Evolutionary conservation across 2,329 filamentous ascomycete species (phyloP), one percentile per base, ranked within the genome.

Genomic region (Tolypocladium ovalisporum): DNA sequence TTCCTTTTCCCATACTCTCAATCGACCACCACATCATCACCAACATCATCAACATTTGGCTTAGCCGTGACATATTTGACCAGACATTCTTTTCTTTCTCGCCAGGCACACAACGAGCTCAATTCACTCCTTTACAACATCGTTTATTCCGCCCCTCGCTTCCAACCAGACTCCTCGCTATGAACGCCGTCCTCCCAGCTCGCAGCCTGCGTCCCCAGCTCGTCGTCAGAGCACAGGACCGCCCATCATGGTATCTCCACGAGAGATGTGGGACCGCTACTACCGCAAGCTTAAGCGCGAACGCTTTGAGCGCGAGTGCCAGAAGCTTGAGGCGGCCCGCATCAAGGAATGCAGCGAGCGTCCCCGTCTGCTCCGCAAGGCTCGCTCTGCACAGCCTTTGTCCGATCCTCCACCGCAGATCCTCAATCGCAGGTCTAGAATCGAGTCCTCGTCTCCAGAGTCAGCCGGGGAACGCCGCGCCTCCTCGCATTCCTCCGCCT

Each of bases 381-480:
- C 10, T 47, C 27, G 17, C 4, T 15, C 47, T 4, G 29, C 29
- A 17, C 19, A 35, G 5, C 47, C 19, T 8, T 8, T 7, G 10
- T 10, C 4, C 19, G 35, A 52, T 2, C 27, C 27, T 19, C 47
- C 17, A 12, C 17, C 8, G 29, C 9, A 34, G 29, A 3, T 6
- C 9, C 1, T 17, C 2, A 6, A n/a, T 22, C 9, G 6, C 1
- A 22, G 27, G 29, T 13, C 9, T 13, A 29, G 4, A n/a, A 34
- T 52, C 47, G 29, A 35, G 19, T 35, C 47, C 19, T 34, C 32
- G 19, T 34, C 47, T 22, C n/a, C 29, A 8, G 47, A 34, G 10
- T 32, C 47, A 12, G 17, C 3, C 0, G 3, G 1, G 4, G 1
- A 6, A 27, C 3, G 1, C 27, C 9, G 2, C 0, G 19, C 0